These are phyloP conservation scores for Pyracantha coccinea DNA, from an alignment of 331 rosid species.

Conservation along the genomic window DNA sequence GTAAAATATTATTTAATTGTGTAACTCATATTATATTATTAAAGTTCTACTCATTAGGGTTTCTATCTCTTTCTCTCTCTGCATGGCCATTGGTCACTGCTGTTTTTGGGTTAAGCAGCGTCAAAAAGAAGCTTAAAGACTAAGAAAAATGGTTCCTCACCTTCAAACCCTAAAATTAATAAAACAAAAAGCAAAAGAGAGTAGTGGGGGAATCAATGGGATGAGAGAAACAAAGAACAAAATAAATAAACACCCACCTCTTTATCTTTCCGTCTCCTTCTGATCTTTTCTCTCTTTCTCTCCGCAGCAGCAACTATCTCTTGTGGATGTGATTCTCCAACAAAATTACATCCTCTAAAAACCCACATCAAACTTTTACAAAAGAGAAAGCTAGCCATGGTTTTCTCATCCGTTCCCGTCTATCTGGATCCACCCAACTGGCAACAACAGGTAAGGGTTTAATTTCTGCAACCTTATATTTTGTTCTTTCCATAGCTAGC, in stretches of 20 bases:
- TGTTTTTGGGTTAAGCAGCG: conserved; percentile 15
- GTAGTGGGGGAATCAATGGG: conserved; percentile 6
- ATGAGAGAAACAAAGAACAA: conserved; percentile 23
- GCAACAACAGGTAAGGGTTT: conserved; percentile 52
- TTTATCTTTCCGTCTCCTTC: conserved; percentile 69
- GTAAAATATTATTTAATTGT: neutral
- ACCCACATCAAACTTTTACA: conserved; percentile 45
- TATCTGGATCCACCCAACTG: conserved; percentile 94
- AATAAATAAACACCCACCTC: conserved; percentile 33
- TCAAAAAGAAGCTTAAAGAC: conserved; percentile 36
- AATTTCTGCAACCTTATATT: neutral
- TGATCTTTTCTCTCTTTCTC: conserved; percentile 33
- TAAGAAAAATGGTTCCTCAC: conserved; percentile 37
- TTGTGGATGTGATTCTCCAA: conserved; percentile 81
- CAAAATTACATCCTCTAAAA: conserved; percentile 38
- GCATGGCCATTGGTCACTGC: conserved; percentile 24
- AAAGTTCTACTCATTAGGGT: conserved; percentile 16
- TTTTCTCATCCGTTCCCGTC: conserved; percentile 73
- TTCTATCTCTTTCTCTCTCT: conserved; percentile 10
- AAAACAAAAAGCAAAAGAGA: conserved; percentile 42
- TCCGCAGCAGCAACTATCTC: conserved; percentile 37
- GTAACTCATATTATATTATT: neutral
- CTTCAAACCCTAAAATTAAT: conserved; percentile 34
- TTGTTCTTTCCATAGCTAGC: conserved; percentile 14
- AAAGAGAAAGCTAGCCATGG: conserved; percentile 70